Percentiles rank a stretch among this genome's conserved stretches.
Conservation (phyloP, 129 eudicot species). For the Scalesia atractyloides region DNA sequence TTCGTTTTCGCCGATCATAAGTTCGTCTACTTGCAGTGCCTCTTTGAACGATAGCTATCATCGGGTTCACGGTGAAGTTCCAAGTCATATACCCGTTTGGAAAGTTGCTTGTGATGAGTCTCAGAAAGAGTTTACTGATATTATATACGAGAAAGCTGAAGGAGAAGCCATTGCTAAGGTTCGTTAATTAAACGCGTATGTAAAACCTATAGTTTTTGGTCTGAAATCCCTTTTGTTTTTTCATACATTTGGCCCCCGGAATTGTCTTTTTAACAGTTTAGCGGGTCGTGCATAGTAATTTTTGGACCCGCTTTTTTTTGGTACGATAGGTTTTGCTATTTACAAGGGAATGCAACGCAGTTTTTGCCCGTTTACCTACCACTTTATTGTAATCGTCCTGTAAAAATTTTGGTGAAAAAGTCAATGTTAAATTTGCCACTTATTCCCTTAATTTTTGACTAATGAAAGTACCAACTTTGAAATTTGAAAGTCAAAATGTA, state of each 20-base stretch:
- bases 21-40: conserved; percentile 36
- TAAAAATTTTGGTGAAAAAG: neutral
- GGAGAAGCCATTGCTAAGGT: conserved; percentile 98
- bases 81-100: conserved; percentile 60
- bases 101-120: conserved; percentile 54
- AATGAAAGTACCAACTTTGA: neutral
- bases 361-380: no score
- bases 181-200: neutral
- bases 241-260: no score
- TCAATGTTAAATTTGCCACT: neutral
- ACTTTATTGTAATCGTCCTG: no score
- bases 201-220: neutral
- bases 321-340: no score
- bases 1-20: conserved; percentile 17
- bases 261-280: no score
- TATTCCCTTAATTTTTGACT: neutral
- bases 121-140: conserved; percentile 69
- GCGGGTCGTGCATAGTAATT: no score
- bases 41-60: conserved; percentile 69
- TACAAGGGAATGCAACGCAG: no score
- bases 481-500: neutral
- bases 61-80: conserved; percentile 71
- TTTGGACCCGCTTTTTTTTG: no score
- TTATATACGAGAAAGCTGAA: conserved; percentile 79
- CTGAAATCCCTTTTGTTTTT: no score